These are phyloP conservation scores for Westerdykella ornata DNA, from an alignment of 2,329 filamentous ascomycete species.

Conservation along the genomic window DNA sequence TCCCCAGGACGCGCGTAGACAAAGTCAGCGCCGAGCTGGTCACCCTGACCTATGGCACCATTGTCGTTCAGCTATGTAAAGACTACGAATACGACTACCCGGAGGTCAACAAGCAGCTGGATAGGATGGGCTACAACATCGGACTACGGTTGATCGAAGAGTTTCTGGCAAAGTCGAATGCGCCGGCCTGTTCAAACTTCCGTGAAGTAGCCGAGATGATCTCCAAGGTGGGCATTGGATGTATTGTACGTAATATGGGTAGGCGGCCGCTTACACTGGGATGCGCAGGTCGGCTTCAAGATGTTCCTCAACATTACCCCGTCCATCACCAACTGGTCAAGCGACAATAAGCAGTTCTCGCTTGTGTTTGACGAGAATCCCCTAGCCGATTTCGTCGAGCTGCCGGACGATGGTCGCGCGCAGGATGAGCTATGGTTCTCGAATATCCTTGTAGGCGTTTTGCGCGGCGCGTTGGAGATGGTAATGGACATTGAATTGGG, in stretches of 20 bases:
- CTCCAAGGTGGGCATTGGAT: constrained; percentile 57
- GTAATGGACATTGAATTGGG: constrained; percentile 77
- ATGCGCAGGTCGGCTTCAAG: constrained; percentile 81
- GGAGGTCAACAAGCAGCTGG: constrained; percentile 94
- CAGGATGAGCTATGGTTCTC: constrained; percentile 99
- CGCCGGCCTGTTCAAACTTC: constrained; percentile 84
- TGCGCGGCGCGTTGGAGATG: constrained; percentile 92
- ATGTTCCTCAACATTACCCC: constrained; percentile 98
- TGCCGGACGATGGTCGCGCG: constrained; percentile 89
- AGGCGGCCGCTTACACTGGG: constrained; percentile 5
- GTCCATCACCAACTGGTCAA: constrained; percentile 89
- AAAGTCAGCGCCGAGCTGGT: constrained; percentile 98
- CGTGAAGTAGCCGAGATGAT: constrained; percentile 96
- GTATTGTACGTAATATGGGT: not conserved
- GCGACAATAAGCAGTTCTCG: constrained; percentile 93
- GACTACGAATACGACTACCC: constrained; percentile 92
- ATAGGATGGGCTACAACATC: constrained; percentile 99
- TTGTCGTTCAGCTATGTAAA: constrained; percentile 92
- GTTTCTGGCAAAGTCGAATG: constrained; percentile 91
- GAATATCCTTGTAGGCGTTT: constrained; percentile 89
- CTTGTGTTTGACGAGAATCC: constrained; percentile 96
- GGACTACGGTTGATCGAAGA: constrained; percentile 93
- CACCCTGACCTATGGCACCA: constrained; percentile 94
- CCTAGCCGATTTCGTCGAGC: constrained; percentile 91
- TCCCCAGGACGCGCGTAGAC: constrained; percentile 76